These are phyloP conservation scores for Botrytis sinoallii DNA, from an alignment of 2,329 filamentous ascomycete genomes.

Conservation along the genomic window DNA sequence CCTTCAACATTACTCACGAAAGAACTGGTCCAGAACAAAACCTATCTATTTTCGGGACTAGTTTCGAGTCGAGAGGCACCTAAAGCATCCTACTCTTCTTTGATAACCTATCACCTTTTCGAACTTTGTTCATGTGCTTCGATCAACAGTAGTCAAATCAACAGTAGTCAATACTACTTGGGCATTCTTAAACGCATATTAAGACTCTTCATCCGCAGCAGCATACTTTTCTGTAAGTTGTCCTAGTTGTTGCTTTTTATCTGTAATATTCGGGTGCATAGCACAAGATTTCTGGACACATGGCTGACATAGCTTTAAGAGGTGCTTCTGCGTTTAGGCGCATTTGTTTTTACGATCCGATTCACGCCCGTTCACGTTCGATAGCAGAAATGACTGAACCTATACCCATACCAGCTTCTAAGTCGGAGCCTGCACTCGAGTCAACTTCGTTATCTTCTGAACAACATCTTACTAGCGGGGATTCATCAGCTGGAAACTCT, in stretches of 20 bases:
- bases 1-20: constrained; percentile 8
- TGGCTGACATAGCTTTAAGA: constrained; percentile 46
- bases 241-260: not conserved
- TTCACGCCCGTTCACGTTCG: constrained; percentile 39
- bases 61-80: constrained; percentile 10
- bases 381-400: constrained; percentile 47
- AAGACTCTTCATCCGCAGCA: not conserved
- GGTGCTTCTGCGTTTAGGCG: constrained; percentile 42
- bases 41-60: constrained; percentile 16
- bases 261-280: constrained; percentile 23
- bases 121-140: constrained; percentile 21
- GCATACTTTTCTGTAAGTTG: not conserved
- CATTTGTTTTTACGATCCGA: constrained; percentile 43
- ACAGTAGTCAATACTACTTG: not conserved
- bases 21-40: constrained; percentile 17
- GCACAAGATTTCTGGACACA: not conserved
- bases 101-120: not conserved
- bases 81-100: constrained; percentile 19
- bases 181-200: constrained; percentile 3
- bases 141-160: not conserved
- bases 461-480: constrained; percentile 22
- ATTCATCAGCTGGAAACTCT: constrained; percentile 47
- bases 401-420: constrained; percentile 39
- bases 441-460: constrained; percentile 29
- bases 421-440: constrained; percentile 26